Base-by-base conservation (phyloP, 805 yeast genomes). In the Candida ipomoeae region DNA sequence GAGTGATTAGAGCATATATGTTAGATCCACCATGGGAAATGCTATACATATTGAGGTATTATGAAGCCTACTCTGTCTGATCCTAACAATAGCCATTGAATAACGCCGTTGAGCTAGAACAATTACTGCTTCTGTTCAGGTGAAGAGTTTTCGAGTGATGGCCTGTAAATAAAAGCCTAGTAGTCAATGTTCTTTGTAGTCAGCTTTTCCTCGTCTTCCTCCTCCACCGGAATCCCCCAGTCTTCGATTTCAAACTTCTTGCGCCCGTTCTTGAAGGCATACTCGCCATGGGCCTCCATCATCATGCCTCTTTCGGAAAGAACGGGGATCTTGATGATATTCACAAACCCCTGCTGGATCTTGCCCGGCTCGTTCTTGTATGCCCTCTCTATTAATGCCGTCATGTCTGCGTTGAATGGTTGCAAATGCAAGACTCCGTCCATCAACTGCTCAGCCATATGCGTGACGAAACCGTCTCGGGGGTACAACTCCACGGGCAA, bases 211-310 rank as follows among this genome's bases (percentile, higher is more conserved):
- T 70, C 78, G 14, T 77, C 62, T n/a, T 77, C 87, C 51, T 86
- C 95, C 50, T 90, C 97, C 2, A 92, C 96, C 0, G 99, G 98
- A 46, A 94, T 94, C n/a, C 96, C 89, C 96, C 97, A 94, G 61
- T 84, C 89, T 57, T 88, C 92, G 48, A 94, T 85, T 61, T 88
- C 96, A 63, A 92, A 89, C 59, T 79, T 83, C 65, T 83, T 82
- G 55, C 87, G 79, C 13, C 96, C 92, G 56, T 89, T 88, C 62
- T 84, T 84, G 70, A 91, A 92, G 5, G 96, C 89, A 65, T 80
- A 85, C 67, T 91, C 97, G 52, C 87, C 84, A 51, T 75, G 74
- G 50, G 82, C 79, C 1, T 82, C 78, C 55, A 81, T 80, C 96
- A 90, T 91, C 58, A 81, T 74, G 0, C 99, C 98, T 20, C 83